phyloP scores from a whole-genome alignment of 345 rosid genomes.

The Acer campestre region DNA sequence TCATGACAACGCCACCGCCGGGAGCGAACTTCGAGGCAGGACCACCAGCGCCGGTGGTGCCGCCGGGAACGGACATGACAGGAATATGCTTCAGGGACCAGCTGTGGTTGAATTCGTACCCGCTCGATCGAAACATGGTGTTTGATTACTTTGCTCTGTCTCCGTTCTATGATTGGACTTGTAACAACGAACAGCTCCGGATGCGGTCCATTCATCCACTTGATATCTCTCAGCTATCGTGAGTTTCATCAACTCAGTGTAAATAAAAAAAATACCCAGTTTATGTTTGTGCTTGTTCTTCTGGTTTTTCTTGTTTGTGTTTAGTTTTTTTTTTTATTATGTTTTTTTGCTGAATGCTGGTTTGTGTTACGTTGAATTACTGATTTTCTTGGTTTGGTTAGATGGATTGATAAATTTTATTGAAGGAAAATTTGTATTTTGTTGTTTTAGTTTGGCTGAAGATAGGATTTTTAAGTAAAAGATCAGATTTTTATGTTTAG shows the following conservation, averaged over 20 bases:
- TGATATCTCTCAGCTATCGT: slow-evolving; percentile 85
- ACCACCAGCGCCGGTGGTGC: slow-evolving; percentile 7
- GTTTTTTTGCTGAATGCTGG: neutral
- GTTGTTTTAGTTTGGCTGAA: neutral
- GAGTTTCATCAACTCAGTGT: slow-evolving; percentile 24
- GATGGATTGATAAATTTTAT: neutral
- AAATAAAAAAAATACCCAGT: neutral
- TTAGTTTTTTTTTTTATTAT: no score
- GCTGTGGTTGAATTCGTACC: slow-evolving; percentile 87
- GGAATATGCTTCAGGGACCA: slow-evolving; percentile 92
- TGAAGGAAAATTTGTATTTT: neutral
- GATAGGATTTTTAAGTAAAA: neutral
- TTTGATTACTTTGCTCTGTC: slow-evolving; percentile 96
- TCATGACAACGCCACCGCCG: slow-evolving; percentile 41
- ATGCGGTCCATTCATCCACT: slow-evolving; percentile 77
- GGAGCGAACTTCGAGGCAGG: slow-evolving; percentile 45
- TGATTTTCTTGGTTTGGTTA: neutral
- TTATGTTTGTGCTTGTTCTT: neutral
- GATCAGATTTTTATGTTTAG: no score
- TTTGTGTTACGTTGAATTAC: neutral
- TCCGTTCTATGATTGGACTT: slow-evolving; percentile 80
- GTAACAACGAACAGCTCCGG: slow-evolving; percentile 88
- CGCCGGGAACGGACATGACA: slow-evolving; percentile 92
- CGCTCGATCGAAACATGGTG: slow-evolving; percentile 82
- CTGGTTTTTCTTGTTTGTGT: neutral